Percentiles rank a stretch among this genome's conserved stretches.
Conservation (phyloP, 345 rosid genomes). For the Arabidopsis arenosa region DNA sequence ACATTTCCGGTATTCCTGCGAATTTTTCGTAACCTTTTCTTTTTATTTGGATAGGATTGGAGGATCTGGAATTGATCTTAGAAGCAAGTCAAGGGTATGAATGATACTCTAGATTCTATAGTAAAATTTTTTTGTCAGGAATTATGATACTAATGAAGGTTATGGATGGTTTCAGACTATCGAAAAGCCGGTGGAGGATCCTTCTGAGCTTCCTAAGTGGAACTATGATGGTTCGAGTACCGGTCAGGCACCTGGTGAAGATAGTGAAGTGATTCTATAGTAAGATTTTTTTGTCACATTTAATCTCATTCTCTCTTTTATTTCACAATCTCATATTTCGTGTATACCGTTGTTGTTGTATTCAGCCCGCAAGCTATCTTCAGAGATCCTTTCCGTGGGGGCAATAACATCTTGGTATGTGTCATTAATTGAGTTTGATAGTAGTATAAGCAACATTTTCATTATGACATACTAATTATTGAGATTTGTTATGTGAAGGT, state of each 20-base stretch:
- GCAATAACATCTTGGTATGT: conserved; percentile 93
- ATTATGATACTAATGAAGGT: background rate
- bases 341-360: conserved; percentile 27
- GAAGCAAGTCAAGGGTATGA: conserved; percentile 96
- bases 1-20: background rate
- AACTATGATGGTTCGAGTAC: conserved; percentile 99
- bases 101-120: conserved; percentile 14
- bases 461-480: background rate
- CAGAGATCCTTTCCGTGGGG: conserved; percentile 97
- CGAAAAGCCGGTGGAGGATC: conserved; percentile 83
- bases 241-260: conserved; percentile 97
- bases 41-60: conserved; percentile 71
- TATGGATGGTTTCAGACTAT: conserved; percentile 61
- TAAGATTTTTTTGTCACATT: conserved; percentile 50
- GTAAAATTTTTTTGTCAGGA: background rate
- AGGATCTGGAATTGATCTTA: conserved; percentile 81
- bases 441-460: conserved; percentile 6
- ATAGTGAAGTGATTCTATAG: conserved; percentile 98
- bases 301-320: background rate
- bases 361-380: conserved; percentile 94
- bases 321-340: conserved; percentile 17
- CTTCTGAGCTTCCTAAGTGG: conserved; percentile 98
- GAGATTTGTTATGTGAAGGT: conserved; percentile 56
- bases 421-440: background rate
- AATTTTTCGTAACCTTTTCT: background rate